Evolutionary conservation across 257 asterid genomes (phyloP).

Genomic region (Fraxinus anomala): DNA sequence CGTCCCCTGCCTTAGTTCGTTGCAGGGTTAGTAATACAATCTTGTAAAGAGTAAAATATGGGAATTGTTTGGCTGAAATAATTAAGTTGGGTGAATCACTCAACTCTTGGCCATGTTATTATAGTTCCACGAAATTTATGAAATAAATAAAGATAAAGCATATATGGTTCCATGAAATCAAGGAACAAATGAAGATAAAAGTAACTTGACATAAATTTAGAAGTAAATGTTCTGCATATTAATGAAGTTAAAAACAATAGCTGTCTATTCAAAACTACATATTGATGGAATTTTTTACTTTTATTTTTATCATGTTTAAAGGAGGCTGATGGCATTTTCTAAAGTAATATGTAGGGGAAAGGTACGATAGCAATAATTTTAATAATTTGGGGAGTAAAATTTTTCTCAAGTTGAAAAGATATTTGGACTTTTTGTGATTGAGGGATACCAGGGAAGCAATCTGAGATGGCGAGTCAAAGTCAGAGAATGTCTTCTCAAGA

Average conservation of each 20-base stretch:
- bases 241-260: slow-evolving; percentile 1
- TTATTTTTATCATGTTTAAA: neutral
- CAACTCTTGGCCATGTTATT: neutral
- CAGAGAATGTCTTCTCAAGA: slow-evolving; percentile 70
- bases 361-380: slow-evolving; percentile 11
- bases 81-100: neutral
- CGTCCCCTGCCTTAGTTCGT: neutral
- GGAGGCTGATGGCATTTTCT: slow-evolving; percentile 4
- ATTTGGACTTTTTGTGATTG: slow-evolving; percentile 2
- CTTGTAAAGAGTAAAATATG: neutral
- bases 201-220: neutral
- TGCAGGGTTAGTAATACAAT: neutral
- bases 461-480: slow-evolving; percentile 69
- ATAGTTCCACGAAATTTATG: neutral
- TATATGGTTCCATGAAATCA: neutral
- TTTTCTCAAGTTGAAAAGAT: neutral
- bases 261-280: slow-evolving; percentile 1
- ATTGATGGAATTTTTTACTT: neutral
- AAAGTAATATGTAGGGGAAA: neutral
- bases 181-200: neutral
- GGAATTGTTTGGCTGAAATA: neutral
- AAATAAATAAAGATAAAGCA: neutral
- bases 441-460: slow-evolving; percentile 72
- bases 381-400: neutral
- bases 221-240: slow-evolving; percentile 2